Evolutionary conservation across 2,329 filamentous ascomycete species (phyloP), one percentile per base, ranked within the genome.

Genomic region (Plectosphaerella plurivora): DNA sequence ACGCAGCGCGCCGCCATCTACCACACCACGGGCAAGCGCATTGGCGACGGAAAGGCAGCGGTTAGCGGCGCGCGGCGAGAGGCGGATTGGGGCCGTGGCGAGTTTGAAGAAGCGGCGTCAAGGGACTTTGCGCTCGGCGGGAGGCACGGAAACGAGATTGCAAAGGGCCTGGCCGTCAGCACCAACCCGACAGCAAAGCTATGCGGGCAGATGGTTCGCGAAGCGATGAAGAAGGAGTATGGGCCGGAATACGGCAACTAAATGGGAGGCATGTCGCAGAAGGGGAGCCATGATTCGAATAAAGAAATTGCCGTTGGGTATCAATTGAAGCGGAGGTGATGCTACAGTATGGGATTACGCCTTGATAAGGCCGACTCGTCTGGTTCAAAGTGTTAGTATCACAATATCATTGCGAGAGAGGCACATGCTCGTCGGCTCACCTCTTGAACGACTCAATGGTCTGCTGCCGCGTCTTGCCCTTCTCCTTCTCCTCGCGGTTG

Each of bases 1-100:
- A 91, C 87, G 0, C 88, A 92, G 65, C 78, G 87, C 47, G 88
- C 81, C 3, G 82, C 83, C 35, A 69, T 88, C 36, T 86, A 85
- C 59, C 77, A 84, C 56, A 73, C 74, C 57, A 83, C 82, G 2
- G 74, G 79, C 52, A 86, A 82, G 60, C 61, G 79, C 49, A 57
- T 74, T 45, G 67, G 67, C n/a, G 62, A 62, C 24, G 52, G 57
- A 9, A 49, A 59, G 5, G 52, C 78, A 24, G 68, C 72, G 25
- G 61, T 79, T 4, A 68, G 68, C 9, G 64, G 59, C 11, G 53
- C 50, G 6, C 70, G 78, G 41, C 65, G 63, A 39, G 80, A 84
- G 61, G 64, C 66, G 2, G 59, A 53, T 0, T 86, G 80, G 83
- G 68, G 66, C 11, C 75, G 68, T 58, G 59, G 82, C 11, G 75